These are phyloP conservation scores for Trichoderma erinaceum DNA, from an alignment of 495 filamentous ascomycete species.

Conservation along the genomic window DNA sequence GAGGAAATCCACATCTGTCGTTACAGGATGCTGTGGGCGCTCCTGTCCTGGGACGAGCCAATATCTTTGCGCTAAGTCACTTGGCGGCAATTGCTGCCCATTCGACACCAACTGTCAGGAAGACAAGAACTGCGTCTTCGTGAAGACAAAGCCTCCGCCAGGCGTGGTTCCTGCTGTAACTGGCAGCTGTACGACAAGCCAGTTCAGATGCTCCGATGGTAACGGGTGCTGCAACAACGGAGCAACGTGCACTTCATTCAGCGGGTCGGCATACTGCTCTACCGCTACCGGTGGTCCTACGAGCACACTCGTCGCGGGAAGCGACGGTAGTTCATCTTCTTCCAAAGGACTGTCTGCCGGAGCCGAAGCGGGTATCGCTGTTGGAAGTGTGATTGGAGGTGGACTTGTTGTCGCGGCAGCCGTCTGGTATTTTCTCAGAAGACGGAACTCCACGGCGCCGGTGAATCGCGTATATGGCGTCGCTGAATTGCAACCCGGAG, in stretches of 20 bases:
- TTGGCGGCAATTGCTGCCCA: constrained; percentile 42
- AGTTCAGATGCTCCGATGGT: constrained; percentile 59
- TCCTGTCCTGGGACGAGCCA: constrained; percentile 29
- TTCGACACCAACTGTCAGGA: constrained; percentile 32
- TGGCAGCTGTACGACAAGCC: constrained; percentile 60
- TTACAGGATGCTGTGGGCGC: constrained; percentile 35
- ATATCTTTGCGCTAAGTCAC: constrained; percentile 34
- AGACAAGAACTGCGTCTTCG: constrained; percentile 23
- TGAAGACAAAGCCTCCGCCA: constrained; percentile 22
- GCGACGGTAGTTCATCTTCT: neutral
- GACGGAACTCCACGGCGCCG: constrained; percentile 19
- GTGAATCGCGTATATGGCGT: neutral
- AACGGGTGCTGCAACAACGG: constrained; percentile 71
- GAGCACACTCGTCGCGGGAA: constrained; percentile 11
- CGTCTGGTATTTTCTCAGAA: constrained; percentile 33
- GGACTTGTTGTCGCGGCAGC: constrained; percentile 31
- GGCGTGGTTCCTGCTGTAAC: constrained; percentile 27
- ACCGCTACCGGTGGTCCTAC: constrained; percentile 31
- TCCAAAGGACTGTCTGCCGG: constrained; percentile 27
- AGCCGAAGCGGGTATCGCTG: constrained; percentile 41
- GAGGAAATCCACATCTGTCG: constrained; percentile 15
- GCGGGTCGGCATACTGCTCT: constrained; percentile 44
- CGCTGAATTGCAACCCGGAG: constrained; percentile 15
- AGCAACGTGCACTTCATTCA: constrained; percentile 58
- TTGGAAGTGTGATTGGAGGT: constrained; percentile 36